These are phyloP conservation scores for Carnegiea gigantea DNA, from an alignment of 179 eudicot genomes.

Conservation along the genomic window DNA sequence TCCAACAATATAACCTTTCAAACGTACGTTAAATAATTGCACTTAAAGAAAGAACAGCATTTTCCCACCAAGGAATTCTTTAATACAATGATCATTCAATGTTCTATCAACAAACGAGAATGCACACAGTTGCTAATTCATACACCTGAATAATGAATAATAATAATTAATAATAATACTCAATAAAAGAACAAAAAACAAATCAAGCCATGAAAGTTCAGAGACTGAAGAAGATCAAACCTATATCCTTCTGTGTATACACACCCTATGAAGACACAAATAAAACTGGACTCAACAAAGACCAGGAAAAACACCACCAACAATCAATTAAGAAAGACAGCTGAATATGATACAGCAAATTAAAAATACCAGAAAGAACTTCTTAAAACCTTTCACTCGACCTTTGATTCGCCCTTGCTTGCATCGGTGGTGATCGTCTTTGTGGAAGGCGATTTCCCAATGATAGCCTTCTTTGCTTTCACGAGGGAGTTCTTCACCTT, in stretches of 20 bases:
- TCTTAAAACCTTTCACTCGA: slow-evolving; percentile 22
- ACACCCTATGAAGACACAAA: slow-evolving; percentile 33
- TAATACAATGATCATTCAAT: slow-evolving; percentile 14
- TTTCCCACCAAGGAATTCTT: slow-evolving; percentile 19
- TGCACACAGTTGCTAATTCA: background rate
- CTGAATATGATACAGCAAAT: slow-evolving; percentile 27
- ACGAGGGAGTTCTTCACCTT: slow-evolving; percentile 82
- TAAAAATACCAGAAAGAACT: background rate
- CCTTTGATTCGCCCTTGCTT: slow-evolving; percentile 49
- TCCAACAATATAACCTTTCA: background rate
- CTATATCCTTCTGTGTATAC: slow-evolving; percentile 37
- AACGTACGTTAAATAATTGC: background rate
- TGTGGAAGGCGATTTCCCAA: slow-evolving; percentile 68
- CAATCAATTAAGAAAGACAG: slow-evolving; percentile 19
- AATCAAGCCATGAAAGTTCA: slow-evolving; percentile 22
- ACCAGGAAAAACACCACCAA: background rate
- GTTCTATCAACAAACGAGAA: slow-evolving; percentile 22
- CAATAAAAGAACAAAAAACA: slow-evolving; percentile 27
- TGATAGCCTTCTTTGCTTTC: slow-evolving; percentile 85
- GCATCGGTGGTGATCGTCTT: slow-evolving; percentile 55
- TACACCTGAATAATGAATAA: slow-evolving; percentile 22
- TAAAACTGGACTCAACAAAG: slow-evolving; percentile 22
- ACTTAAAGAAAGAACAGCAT: background rate
- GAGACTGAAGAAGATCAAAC: slow-evolving; percentile 22
- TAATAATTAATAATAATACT: slow-evolving; percentile 23